Conservation (phyloP, 768 basidiomycete genomes). For the Crassisporium funariophilum region DNA sequence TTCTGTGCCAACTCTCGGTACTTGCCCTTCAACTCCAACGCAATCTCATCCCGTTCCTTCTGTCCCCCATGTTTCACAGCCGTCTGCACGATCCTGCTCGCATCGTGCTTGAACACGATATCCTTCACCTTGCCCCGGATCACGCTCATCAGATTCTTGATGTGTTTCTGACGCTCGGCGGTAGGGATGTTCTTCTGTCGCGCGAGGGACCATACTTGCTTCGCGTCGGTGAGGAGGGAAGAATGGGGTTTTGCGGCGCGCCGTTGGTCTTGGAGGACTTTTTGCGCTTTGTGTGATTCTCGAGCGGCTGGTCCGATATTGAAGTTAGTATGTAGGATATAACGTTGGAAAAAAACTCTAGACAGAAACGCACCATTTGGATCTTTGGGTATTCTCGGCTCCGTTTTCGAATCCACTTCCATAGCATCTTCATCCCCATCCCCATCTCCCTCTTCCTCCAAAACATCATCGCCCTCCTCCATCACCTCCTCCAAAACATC, state of each 20-base stretch:
- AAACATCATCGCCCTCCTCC: constrained; percentile 29
- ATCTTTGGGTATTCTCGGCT: constrained; percentile 45
- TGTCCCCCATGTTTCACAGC: constrained; percentile 81
- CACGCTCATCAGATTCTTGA: constrained; percentile 72
- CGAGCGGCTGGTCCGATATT: constrained; percentile 46
- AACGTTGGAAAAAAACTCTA: background rate
- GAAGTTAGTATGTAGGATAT: constrained; percentile 5
- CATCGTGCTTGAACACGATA: constrained; percentile 90
- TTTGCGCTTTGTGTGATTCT: constrained; percentile 76
- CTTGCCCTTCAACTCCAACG: constrained; percentile 77
- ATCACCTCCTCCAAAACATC: background rate
- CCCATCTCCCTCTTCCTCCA: constrained; percentile 40
- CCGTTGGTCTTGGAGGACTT: constrained; percentile 65
- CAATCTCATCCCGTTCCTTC: constrained; percentile 78
- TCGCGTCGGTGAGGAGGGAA: constrained; percentile 66
- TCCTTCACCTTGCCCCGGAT: constrained; percentile 84
- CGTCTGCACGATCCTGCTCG: constrained; percentile 82
- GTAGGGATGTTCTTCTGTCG: constrained; percentile 71
- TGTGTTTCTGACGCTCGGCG: constrained; percentile 72
- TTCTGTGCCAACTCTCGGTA: constrained; percentile 79
- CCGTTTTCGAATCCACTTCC: constrained; percentile 27
- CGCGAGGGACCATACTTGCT: constrained; percentile 76
- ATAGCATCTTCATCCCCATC: constrained; percentile 36
- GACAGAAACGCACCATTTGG: constrained; percentile 51
- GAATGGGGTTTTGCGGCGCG: constrained; percentile 80